Conservation (phyloP, 257 asterid genomes). For the Coffea canephora region DNA sequence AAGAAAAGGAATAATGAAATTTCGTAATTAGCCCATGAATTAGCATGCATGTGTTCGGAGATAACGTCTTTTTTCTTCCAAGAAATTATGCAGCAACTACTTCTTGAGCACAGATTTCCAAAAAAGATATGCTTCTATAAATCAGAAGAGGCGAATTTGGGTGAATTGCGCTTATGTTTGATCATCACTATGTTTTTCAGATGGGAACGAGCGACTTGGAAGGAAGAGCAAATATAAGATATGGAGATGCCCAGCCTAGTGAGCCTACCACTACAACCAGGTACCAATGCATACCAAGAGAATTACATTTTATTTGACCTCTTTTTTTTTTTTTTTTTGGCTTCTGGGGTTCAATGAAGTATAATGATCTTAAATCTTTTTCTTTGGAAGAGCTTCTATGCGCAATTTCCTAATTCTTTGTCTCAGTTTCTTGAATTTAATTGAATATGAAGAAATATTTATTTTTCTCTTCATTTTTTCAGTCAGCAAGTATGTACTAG, state of each 20-base stretch:
- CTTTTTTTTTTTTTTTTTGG: neutral
- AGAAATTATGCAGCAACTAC: neutral
- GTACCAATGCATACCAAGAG: constrained; percentile 23
- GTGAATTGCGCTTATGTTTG: neutral
- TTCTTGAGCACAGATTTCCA: no score
- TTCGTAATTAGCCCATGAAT: neutral
- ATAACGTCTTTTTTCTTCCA: neutral
- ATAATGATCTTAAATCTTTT: neutral
- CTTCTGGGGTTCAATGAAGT: neutral
- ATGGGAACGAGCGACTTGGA: constrained; percentile 50
- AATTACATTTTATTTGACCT: neutral
- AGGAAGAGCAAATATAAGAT: constrained; percentile 52
- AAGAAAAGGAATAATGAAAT: neutral
- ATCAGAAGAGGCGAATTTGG: neutral
- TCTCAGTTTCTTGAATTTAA: neutral
- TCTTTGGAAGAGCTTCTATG: neutral
- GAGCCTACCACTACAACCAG: constrained; percentile 44
- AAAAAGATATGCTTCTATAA: neutral
- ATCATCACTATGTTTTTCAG: constrained; percentile 38
- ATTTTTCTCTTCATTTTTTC: neutral
- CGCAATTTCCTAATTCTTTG: neutral
- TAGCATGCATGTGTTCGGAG: constrained; percentile 3
- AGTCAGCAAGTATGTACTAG: neutral
- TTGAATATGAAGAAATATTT: no score
- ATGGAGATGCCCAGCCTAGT: constrained; percentile 68